phyloP scores from a whole-genome alignment of 495 filamentous ascomycete genomes.

The Extremus antarcticus region DNA sequence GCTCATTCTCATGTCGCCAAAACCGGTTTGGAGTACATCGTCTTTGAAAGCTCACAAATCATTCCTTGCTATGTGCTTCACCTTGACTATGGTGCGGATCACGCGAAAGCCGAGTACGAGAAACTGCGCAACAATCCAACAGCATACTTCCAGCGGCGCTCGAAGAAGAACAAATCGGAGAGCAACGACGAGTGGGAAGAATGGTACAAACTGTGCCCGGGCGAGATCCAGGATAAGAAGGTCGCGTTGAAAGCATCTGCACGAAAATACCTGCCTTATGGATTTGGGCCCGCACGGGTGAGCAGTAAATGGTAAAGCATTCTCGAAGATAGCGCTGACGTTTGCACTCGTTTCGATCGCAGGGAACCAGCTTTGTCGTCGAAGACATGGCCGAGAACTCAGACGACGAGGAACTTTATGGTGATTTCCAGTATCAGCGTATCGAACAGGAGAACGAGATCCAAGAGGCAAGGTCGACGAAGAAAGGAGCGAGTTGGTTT shows the following conservation, averaged over 20 bases:
- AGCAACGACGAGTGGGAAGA: not conserved
- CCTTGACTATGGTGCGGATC: conserved; percentile 4
- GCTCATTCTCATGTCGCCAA: conserved; percentile 4
- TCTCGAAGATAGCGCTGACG: too few relatives aligned
- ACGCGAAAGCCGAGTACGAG: not conserved
- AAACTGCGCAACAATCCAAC: not conserved
- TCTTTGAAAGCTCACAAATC: conserved; percentile 7
- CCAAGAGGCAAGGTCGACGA: not conserved
- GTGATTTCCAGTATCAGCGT: not conserved
- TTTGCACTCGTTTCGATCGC: too few relatives aligned
- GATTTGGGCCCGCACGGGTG: not conserved
- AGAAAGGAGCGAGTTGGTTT: not conserved
- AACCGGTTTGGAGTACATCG: conserved; percentile 3
- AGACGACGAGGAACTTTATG: not conserved
- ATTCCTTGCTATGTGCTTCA: conserved; percentile 12
- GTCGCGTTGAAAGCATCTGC: not conserved
- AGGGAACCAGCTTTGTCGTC: not conserved
- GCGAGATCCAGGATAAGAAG: not conserved
- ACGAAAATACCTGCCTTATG: not conserved
- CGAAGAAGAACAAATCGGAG: not conserved
- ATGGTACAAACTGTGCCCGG: not conserved
- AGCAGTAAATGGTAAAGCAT: too few relatives aligned
- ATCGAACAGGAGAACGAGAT: not conserved
- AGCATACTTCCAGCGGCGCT: not conserved
- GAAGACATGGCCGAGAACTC: not conserved